Conservation (phyloP, 1,284 basidiomycete genomes). For the Sporisorium scitamineum region DNA sequence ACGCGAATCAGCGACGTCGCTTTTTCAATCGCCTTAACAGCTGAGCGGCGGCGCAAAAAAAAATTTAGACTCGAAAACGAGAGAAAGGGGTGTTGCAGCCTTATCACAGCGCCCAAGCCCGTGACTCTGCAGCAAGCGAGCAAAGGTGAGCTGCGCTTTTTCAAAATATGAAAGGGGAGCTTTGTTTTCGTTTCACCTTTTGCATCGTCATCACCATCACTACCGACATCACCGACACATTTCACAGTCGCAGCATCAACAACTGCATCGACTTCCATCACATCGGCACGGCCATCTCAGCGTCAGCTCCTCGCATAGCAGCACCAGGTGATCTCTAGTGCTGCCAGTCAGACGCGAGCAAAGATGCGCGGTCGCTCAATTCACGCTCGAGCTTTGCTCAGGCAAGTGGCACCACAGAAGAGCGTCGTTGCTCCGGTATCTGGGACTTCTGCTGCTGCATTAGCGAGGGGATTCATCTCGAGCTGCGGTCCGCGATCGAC, state of each 20-base stretch:
- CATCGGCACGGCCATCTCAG: background rate
- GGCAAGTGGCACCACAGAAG: slow-evolving; percentile 27
- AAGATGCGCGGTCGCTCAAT: slow-evolving; percentile 51
- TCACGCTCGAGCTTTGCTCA: slow-evolving; percentile 42
- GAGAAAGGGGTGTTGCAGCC: background rate
- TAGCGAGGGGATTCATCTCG: slow-evolving; percentile 36
- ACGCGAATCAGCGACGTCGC: slow-evolving; percentile 22
- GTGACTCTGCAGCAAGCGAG: slow-evolving; percentile 3
- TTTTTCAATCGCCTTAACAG: slow-evolving; percentile 18
- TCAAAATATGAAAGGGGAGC: background rate
- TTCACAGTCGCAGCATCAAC: background rate
- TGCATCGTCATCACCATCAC: slow-evolving; percentile 1
- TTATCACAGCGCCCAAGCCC: slow-evolving; percentile 11
- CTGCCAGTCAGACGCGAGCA: slow-evolving; percentile 16
- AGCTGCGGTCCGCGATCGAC: slow-evolving; percentile 36
- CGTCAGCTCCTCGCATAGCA: slow-evolving; percentile 3
- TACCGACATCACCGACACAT: background rate
- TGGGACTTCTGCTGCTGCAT: slow-evolving; percentile 12
- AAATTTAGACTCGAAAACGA: slow-evolving; percentile 6
- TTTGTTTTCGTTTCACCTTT: background rate
- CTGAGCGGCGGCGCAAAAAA: background rate
- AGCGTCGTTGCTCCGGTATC: slow-evolving; percentile 28
- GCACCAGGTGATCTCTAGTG: slow-evolving; percentile 3
- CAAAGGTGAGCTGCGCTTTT: slow-evolving; percentile 3
- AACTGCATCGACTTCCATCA: background rate